Percentiles rank a stretch among this genome's conserved stretches.
These are phyloP conservation scores for Diaporthe australafricana DNA, from an alignment of 2,329 filamentous ascomycete genomes.

Conservation along the genomic window DNA sequence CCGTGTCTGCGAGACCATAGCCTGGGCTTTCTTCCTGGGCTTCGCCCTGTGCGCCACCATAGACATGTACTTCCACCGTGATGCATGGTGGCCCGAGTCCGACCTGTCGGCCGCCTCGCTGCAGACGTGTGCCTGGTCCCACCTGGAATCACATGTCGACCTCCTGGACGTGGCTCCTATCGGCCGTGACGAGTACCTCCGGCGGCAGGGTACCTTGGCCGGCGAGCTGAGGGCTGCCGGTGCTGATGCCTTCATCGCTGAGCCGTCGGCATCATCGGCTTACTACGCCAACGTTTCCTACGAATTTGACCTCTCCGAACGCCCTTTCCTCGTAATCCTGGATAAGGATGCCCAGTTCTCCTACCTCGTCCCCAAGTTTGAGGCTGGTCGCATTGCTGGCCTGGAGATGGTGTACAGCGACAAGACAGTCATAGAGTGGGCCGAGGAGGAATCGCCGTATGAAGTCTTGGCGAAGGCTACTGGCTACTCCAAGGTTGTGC, in stretches of 20 bases:
- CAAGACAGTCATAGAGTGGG: slow-evolving; percentile 43
- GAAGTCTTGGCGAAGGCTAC: slow-evolving; percentile 40
- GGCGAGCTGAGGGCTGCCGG: slow-evolving; percentile 39
- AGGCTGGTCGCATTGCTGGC: slow-evolving; percentile 44
- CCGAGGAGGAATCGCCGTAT: slow-evolving; percentile 44
- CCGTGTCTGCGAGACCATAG: slow-evolving; percentile 35
- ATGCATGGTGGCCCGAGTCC: slow-evolving; percentile 7
- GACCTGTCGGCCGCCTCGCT: slow-evolving; percentile 33
- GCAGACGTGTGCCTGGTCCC: slow-evolving; percentile 43
- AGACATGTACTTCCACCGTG: slow-evolving; percentile 29
- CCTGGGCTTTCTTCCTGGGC: slow-evolving; percentile 31
- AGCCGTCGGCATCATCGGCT: slow-evolving; percentile 43
- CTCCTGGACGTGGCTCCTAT: slow-evolving; percentile 44
- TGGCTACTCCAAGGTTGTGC: slow-evolving; percentile 42
- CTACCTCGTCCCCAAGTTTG: slow-evolving; percentile 46
- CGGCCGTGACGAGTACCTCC: slow-evolving; percentile 42
- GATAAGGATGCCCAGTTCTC: slow-evolving; percentile 42
- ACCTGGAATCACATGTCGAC: slow-evolving; percentile 40
- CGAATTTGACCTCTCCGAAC: slow-evolving; percentile 43
- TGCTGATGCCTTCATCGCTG: slow-evolving; percentile 46
- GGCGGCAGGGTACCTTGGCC: slow-evolving; percentile 43
- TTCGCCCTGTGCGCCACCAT: slow-evolving; percentile 21
- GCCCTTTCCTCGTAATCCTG: slow-evolving; percentile 44
- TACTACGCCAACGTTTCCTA: slow-evolving; percentile 44
- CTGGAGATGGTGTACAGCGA: slow-evolving; percentile 45